A percentile compares a stretch with the other conserved stretches of the same genome.
These are phyloP conservation scores for Sporothrix curviconia DNA, from an alignment of 2,329 filamentous ascomycete species.

Conservation along the genomic window DNA sequence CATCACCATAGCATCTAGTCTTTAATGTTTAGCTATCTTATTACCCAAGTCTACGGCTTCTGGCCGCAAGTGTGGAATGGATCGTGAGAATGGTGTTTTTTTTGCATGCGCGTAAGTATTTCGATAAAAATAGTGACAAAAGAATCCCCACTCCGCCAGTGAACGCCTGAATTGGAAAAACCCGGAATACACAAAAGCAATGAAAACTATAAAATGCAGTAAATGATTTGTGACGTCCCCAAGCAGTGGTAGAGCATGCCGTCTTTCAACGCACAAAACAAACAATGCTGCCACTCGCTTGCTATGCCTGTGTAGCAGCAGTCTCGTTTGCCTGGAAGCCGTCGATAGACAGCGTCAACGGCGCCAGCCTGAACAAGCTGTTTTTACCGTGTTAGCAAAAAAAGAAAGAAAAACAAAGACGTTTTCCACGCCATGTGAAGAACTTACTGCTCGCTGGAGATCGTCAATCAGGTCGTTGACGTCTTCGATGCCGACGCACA, in stretches of 20 bases:
- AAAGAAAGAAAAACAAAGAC: not conserved
- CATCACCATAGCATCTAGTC: slow-evolving; percentile 1
- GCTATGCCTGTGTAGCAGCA: not conserved
- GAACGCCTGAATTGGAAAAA: not conserved
- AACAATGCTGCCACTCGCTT: too few species aligned
- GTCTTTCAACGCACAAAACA: too few species aligned
- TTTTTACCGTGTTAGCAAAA: not conserved
- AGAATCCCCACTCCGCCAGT: not conserved
- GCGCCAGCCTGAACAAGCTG: slow-evolving; percentile 91
- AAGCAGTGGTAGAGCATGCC: too few species aligned
- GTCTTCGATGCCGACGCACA: slow-evolving; percentile 97
- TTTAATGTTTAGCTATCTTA: slow-evolving; percentile 4
- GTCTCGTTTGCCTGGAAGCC: slow-evolving; percentile 60
- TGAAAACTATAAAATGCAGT: too few species aligned
- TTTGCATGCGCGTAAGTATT: too few species aligned
- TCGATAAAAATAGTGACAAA: not conserved
- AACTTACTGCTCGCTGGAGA: slow-evolving; percentile 79
- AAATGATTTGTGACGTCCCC: too few species aligned
- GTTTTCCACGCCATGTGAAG: too few species aligned
- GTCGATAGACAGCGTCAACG: slow-evolving; percentile 75
- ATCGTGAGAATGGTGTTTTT: too few species aligned
- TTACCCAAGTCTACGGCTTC: too few species aligned
- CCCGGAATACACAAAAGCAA: too few species aligned
- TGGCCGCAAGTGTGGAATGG: too few species aligned
- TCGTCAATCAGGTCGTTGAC: slow-evolving; percentile 87